These are phyloP conservation scores for Rhizoclosmatium globosum DNA, from an alignment of 192 early-diverging fungal species.

Conservation along the genomic window DNA sequence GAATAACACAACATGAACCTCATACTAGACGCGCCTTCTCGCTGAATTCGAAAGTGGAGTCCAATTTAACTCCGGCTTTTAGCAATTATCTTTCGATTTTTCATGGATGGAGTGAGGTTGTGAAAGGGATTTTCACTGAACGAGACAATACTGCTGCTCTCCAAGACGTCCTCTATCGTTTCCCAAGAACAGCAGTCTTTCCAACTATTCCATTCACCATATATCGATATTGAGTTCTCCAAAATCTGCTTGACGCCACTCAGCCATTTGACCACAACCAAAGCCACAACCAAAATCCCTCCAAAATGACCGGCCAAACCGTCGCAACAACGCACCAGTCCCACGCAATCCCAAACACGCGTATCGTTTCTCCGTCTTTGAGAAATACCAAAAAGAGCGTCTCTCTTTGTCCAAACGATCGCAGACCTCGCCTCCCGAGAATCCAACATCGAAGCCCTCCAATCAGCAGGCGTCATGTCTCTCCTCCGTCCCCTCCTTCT, in stretches of 20 bases:
- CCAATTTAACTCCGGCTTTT: too few relatives aligned
- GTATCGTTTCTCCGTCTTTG: slow-evolving; percentile 60
- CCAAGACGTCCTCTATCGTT: too few relatives aligned
- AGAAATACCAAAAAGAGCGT: slow-evolving; percentile 66
- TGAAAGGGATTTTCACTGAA: not conserved
- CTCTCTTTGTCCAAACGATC: slow-evolving; percentile 66
- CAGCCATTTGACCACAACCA: too few relatives aligned
- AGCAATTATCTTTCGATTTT: too few relatives aligned
- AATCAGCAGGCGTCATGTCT: slow-evolving; percentile 57
- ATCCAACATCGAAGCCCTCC: slow-evolving; percentile 63
- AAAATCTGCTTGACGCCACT: too few relatives aligned
- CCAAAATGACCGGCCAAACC: slow-evolving; percentile 32
- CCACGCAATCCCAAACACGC: slow-evolving; percentile 38
- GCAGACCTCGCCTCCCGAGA: slow-evolving; percentile 67
- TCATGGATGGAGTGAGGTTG: too few relatives aligned
- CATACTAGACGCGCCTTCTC: too few relatives aligned
- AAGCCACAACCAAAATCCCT: not conserved
- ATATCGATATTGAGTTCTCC: too few relatives aligned
- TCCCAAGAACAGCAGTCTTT: too few relatives aligned
- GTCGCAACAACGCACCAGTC: not conserved
- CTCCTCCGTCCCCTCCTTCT: slow-evolving; percentile 62
- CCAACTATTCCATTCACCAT: too few relatives aligned
- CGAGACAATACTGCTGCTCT: not conserved
- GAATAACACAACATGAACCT: not conserved
- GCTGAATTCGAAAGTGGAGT: too few relatives aligned